Percentiles rank a stretch among this genome's conserved stretches.
Conservation (phyloP, 352 stramenopile species). For the Phytophthora ramorum region DNA sequence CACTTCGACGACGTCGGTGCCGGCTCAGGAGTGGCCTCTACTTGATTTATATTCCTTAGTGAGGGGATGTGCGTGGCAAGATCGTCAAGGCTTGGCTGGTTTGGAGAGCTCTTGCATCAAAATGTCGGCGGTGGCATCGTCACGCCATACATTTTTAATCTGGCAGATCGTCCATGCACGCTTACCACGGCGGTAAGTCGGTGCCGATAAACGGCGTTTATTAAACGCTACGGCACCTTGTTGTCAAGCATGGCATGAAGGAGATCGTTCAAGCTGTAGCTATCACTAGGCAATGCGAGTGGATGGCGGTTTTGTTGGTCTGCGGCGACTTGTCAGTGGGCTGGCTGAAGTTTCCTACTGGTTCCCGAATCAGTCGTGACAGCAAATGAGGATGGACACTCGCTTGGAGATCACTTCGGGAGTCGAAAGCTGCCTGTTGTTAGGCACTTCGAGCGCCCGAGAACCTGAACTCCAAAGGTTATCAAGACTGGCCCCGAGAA, state of each 20-base stretch:
- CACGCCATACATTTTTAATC: slow-evolving; percentile 21
- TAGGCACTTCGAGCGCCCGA: neutral
- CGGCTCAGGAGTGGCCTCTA: slow-evolving; percentile 23
- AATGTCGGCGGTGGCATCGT: neutral
- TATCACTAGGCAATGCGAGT: neutral
- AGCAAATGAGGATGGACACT: slow-evolving; percentile 15
- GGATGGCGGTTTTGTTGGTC: too few species aligned
- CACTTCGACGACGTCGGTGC: slow-evolving; percentile 19
- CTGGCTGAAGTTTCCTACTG: slow-evolving; percentile 23
- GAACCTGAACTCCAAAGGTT: neutral
- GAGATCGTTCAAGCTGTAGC: neutral
- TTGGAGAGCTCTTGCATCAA: neutral
- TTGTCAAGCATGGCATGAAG: neutral
- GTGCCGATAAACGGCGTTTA: neutral
- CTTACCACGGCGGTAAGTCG: slow-evolving; percentile 24
- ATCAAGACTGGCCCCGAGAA: neutral
- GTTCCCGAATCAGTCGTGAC: slow-evolving; percentile 12
- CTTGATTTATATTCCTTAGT: slow-evolving; percentile 37
- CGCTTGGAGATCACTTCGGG: slow-evolving; percentile 2
- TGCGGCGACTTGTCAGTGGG: neutral
- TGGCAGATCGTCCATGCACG: slow-evolving; percentile 19
- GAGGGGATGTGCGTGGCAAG: slow-evolving; percentile 2
- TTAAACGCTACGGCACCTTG: neutral
- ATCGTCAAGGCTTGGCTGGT: neutral
- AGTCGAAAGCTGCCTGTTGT: slow-evolving; percentile 9